Base-by-base conservation (phyloP, 352 stramenopile species). In the Heterotrichella gracilis region DNA sequence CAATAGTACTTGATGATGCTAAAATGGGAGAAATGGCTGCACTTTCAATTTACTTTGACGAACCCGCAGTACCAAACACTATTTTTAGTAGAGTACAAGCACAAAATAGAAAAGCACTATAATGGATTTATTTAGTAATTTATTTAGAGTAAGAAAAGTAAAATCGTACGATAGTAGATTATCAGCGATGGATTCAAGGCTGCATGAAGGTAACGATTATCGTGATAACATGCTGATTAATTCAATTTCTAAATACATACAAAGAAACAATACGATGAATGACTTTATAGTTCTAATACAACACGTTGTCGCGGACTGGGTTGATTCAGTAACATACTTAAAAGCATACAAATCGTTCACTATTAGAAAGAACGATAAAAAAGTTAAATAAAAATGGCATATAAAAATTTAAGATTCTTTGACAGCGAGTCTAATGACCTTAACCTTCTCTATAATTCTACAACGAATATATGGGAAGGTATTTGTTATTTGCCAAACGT, bases 301-400 rank as follows among this genome's bases (percentile, higher is more conserved):
- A n/a, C 9, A n/a, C 9, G 32, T 53, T 17, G 32, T 53, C n/a
- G 9, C 9, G 9, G 32, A n/a, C 9, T 53, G 9, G n/a, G n/a
- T 53, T 17, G 32, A 53, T 17, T 17, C 32, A 17, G n/a, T n/a
- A 53, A 53, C 9, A 53, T n/a, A 53, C 9, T 17, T 53, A 53
- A 53, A 53, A n/a, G n/a, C 9, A 17, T 53, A 17, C 32, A 17
- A 17, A 17, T 17, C 9, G 9, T 53, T 17, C n/a, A 53, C 32
- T 9, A n/a, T 53, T 53, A 53, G n/a, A n/a, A 53, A 53, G 32
- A 53, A 53, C n/a, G n/a, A 53, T n/a, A 53, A n/a, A 53, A 53
- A n/a, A 53, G 32, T 53, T 53, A 53, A 53, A 17, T 53, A 17
- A 53, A 53, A n/a, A 53, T 53, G 32, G 32, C 32, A 53, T 17